Conservation (phyloP, 225 moss, liverwort and hornwort genomes). For the Rhytidiadelphus loreus region DNA sequence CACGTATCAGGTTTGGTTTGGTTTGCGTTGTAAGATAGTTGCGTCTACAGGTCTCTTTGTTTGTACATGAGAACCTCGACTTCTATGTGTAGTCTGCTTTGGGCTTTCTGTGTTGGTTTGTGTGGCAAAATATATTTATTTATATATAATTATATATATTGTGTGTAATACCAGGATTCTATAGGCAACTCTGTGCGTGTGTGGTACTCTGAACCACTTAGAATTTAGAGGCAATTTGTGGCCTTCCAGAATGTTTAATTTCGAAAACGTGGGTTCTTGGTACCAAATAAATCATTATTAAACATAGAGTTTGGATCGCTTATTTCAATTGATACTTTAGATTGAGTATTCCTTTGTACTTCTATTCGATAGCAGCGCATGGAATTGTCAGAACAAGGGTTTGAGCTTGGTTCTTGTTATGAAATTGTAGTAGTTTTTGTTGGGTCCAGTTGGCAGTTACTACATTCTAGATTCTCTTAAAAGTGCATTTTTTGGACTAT, state of each 20-base stretch:
- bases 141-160: not conserved
- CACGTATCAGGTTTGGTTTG: slow-evolving; percentile 1
- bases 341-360: not conserved
- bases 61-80: not conserved
- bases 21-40: slow-evolving; percentile 7
- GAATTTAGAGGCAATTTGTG: not conserved
- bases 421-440: not conserved
- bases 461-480: not conserved
- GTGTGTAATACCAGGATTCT: not conserved
- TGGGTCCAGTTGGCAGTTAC: not conserved
- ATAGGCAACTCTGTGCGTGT: not conserved
- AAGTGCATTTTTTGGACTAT: not conserved
- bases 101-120: not conserved
- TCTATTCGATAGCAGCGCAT: not conserved
- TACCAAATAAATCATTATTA: too few species aligned
- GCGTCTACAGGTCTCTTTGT: not conserved
- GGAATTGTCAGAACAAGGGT: not conserved
- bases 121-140: not conserved
- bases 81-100: not conserved
- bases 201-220: not conserved
- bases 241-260: not conserved
- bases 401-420: not conserved
- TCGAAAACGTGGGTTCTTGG: not conserved
- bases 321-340: not conserved
- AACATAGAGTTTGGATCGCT: not conserved